Percentiles rank a stretch among this genome's conserved stretches.
phyloP scores from a whole-genome alignment of 371 early-diverging fungal genomes.

The Umbelopsis sp. region DNA sequence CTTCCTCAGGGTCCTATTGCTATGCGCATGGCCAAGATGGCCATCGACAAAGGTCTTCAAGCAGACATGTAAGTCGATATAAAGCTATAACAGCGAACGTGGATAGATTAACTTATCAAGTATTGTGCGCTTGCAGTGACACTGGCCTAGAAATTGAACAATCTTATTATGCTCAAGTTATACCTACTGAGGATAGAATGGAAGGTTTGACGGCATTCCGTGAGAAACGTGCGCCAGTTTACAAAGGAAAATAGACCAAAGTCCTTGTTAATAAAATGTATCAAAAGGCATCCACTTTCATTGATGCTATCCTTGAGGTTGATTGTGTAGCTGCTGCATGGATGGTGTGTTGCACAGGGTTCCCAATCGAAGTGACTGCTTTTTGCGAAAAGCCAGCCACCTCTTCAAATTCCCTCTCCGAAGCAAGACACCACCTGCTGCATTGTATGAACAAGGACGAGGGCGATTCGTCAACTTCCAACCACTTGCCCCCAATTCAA shows the following conservation, averaged over 20 bases:
- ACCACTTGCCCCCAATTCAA: conserved; percentile 2
- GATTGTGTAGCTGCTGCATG: too few species aligned
- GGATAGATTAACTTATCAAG: background rate
- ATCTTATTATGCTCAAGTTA: conserved; percentile 92
- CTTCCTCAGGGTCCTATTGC: conserved; percentile 91
- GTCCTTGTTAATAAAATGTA: too few species aligned
- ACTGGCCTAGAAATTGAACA: conserved; percentile 93
- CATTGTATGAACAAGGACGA: conserved; percentile 18
- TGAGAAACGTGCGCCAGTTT: conserved; percentile 85
- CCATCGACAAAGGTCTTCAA: conserved; percentile 82
- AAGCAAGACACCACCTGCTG: background rate
- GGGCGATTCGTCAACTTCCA: conserved; percentile 7
- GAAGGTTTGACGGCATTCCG: conserved; percentile 84
- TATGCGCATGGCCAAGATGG: conserved; percentile 84
- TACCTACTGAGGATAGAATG: conserved; percentile 93
- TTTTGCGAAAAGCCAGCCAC: background rate
- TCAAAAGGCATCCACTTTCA: too few species aligned
- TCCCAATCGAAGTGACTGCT: background rate
- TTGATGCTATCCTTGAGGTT: too few species aligned
- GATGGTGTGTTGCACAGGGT: too few species aligned
- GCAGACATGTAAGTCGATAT: conserved; percentile 73
- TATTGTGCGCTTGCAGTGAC: conserved; percentile 47
- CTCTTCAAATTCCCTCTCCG: conserved; percentile 11
- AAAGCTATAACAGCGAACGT: background rate
- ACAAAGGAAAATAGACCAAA: conserved; percentile 74